Base-by-base conservation (phyloP, 768 basidiomycete species). In the Vishniacozyma victoriae region DNA sequence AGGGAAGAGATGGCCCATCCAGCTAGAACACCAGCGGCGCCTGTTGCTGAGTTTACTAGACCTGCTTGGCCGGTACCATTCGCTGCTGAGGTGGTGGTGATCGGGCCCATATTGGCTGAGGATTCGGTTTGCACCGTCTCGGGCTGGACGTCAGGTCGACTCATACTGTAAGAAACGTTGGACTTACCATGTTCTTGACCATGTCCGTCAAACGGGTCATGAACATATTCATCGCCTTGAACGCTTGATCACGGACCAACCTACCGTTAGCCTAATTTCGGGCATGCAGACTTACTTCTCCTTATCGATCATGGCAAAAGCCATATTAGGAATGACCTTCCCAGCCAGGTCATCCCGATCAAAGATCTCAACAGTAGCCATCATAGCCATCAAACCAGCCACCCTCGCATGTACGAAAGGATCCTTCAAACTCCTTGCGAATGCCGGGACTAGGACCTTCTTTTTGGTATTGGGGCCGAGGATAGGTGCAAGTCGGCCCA, bases 391-490 rank as follows among this genome's bases (percentile, higher is more conserved):
- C 27, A 97, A 70, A 0, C 89, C 93, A 0, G 95, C 93, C 1
- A 93, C 88, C 33, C 95, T 78, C 3, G 90, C 84, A 68, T 93
- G 93, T 0, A 93, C 83, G 68, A 97, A 97, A 0, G 80, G 71
- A 66, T 99, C 95, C 67, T 89, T 90, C 31, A 96, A 67, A 2
- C 88, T 86, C 37, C 89, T 79, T 3, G 85, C 79, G 70, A 97
- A 96, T 3, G 95, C 95, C 3, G 92, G 90, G 1, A 96, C 87
- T 5, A 99, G 80, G n/a, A 99, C 90, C 64, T 97, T 97, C 57
- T 84, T 81, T 69, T 91, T 89, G 3, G 93, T 95, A 60, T 89
- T 84, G 48, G 85, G 80, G 1, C 87, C 86, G 1, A 99, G 75
- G 2, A 80, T 78, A 0, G 88, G 87, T 0, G 87, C 91, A 4